Evolutionary conservation across 2,329 filamentous ascomycete genomes (phyloP).

Genomic region (Botrytis elliptica): DNA sequence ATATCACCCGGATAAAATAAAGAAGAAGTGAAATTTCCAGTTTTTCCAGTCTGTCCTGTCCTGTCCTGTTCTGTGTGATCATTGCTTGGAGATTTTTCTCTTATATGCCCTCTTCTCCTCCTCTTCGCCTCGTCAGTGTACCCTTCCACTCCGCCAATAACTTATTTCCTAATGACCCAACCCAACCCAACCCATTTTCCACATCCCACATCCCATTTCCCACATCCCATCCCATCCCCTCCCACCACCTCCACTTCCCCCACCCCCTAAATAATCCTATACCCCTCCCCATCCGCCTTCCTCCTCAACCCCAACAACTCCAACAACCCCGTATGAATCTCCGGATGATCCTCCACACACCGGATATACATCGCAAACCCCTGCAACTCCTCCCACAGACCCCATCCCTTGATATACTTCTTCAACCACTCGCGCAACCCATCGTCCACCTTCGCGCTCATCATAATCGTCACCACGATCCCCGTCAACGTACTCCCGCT

Average conservation of each 20-base stretch:
- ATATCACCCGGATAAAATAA: not conserved
- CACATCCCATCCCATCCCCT: no score
- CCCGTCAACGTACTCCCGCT: conserved; percentile 16
- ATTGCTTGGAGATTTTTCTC: not conserved
- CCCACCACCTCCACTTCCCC: no score
- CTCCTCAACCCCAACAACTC: conserved; percentile 25
- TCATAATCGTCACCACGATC: conserved; percentile 26
- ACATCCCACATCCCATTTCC: no score
- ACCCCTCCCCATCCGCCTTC: conserved; percentile 20
- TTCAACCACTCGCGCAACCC: conserved; percentile 30
- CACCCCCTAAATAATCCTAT: conserved; percentile 23
- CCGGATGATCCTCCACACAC: conserved; percentile 22
- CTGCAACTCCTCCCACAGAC: conserved; percentile 2
- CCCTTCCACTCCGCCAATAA: not conserved
- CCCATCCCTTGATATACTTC: conserved; percentile 23
- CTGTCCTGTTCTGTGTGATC: no score
- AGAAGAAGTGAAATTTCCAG: not conserved
- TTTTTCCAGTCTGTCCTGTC: not conserved
- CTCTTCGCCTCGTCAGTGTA: not conserved
- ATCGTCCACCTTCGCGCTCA: conserved; percentile 31
- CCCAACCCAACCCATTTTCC: no score
- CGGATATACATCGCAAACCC: not conserved
- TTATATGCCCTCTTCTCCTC: not conserved
- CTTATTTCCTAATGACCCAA: no score
- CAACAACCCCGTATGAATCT: conserved; percentile 22